Percentiles rank a stretch among this genome's conserved stretches.
These are phyloP conservation scores for Geotrichum reessii DNA, from an alignment of 1,139 yeast species.

Conservation along the genomic window DNA sequence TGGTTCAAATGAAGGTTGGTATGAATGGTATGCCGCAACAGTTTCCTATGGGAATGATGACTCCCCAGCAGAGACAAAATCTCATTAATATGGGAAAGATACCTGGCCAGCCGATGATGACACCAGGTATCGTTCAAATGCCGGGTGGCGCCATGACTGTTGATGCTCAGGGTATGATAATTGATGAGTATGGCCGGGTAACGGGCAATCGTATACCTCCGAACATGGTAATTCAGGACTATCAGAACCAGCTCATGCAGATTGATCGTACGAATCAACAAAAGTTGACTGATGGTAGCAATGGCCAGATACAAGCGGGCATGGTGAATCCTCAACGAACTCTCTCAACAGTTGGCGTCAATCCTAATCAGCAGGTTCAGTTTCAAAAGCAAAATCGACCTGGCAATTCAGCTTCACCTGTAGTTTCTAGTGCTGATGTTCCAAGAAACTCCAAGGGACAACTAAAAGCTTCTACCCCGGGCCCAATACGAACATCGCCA, in stretches of 20 bases:
- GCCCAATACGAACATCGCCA: conserved; percentile 18
- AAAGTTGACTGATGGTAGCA: conserved; percentile 41
- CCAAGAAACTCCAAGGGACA: conserved; percentile 28
- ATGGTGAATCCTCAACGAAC: conserved; percentile 18
- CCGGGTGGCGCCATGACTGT: conserved; percentile 3
- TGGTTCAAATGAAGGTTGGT: background rate
- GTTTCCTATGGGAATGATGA: conserved; percentile 12
- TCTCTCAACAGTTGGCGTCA: conserved; percentile 10
- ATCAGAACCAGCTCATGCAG: conserved; percentile 68
- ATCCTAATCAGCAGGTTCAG: conserved; percentile 5
- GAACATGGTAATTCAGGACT: conserved; percentile 52
- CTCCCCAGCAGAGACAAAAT: conserved; percentile 8
- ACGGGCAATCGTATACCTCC: conserved; percentile 22
- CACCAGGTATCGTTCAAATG: conserved; percentile 13
- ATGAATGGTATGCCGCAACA: conserved; percentile 7
- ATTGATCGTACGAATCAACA: conserved; percentile 68
- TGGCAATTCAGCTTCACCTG: conserved; percentile 23
- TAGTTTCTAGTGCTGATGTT: conserved; percentile 20
- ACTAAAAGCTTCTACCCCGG: conserved; percentile 22
- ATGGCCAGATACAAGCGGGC: conserved; percentile 11
- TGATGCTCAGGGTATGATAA: background rate
- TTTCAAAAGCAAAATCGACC: conserved; percentile 19
- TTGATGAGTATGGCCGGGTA: conserved; percentile 1
- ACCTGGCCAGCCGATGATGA: background rate
- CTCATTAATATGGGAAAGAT: background rate